A percentile compares a stretch with the other conserved stretches of the same genome.
Conservation (phyloP, 106 monocot genomes). For the Phalaenopsis equestris region DNA sequence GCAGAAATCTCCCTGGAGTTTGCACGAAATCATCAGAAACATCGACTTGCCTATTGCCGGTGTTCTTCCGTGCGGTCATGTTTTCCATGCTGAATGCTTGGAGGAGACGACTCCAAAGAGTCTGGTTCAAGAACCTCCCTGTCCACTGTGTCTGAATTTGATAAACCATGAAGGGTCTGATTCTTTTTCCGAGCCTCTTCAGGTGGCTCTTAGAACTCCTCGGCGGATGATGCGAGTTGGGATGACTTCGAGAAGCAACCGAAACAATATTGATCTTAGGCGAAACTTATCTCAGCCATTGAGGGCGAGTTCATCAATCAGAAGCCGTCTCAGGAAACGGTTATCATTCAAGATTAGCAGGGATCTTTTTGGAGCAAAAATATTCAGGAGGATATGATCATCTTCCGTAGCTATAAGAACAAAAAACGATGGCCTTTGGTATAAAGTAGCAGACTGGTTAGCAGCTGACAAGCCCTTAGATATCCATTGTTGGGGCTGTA, state of each 20-base stretch:
- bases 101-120: constrained; percentile 64
- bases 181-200: constrained; percentile 50
- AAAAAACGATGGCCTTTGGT: neutral
- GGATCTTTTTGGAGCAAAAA: constrained; percentile 45
- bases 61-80: constrained; percentile 69
- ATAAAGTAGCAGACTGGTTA: no score
- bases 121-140: constrained; percentile 57
- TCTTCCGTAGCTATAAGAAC: neutral
- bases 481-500: neutral
- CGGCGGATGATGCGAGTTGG: constrained; percentile 11
- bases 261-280: constrained; percentile 15
- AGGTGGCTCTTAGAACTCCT: constrained; percentile 31
- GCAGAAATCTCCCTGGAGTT: constrained; percentile 83
- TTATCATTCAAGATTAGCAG: constrained; percentile 55
- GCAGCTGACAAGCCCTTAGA: neutral
- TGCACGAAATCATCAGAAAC: constrained; percentile 48
- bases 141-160: constrained; percentile 30
- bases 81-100: constrained; percentile 86
- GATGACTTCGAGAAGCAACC: constrained; percentile 9
- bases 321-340: constrained; percentile 53
- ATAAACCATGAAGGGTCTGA: constrained; percentile 16
- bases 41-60: constrained; percentile 62
- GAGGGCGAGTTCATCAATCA: constrained; percentile 31
- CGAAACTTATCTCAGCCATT: constrained; percentile 20
- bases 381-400: constrained; percentile 16